Conservation (phyloP, 2,329 filamentous ascomycete species). For the Claviceps capensis region DNA sequence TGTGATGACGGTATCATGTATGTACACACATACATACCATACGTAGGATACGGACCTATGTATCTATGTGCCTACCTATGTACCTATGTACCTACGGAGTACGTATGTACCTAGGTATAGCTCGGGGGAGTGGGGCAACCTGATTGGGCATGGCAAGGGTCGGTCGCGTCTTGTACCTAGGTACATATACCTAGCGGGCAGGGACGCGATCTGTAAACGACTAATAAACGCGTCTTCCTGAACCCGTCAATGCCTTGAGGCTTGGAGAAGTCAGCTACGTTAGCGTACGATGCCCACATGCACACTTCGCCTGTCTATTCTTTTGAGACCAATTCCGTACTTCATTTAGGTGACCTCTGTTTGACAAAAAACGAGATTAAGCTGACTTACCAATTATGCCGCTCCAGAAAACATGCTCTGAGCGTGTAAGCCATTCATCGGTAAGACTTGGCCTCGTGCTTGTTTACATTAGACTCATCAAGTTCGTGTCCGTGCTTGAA, state of each 20-base stretch:
- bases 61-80: too few relatives aligned
- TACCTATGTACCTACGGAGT: too few relatives aligned
- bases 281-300: conserved; percentile 2
- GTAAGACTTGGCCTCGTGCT: conserved; percentile 12
- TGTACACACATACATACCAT: too few relatives aligned
- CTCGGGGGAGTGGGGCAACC: not conserved
- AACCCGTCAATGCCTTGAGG: not conserved
- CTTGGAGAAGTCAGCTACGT: not conserved
- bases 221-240: conserved; percentile 4
- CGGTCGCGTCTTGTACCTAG: not conserved
- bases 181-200: conserved; percentile 5
- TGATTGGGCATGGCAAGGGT: not conserved
- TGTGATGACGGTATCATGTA: too few relatives aligned
- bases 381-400: conserved; percentile 16
- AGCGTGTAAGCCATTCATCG: conserved; percentile 18
- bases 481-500: too few relatives aligned
- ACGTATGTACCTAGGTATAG: not conserved
- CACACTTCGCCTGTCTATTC: not conserved
- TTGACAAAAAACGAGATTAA: conserved; percentile 4
- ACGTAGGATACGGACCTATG: too few relatives aligned
- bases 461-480: not conserved
- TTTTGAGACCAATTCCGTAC: not conserved
- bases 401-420: conserved; percentile 29
- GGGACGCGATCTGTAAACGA: conserved; percentile 1
- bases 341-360: conserved; percentile 5